phyloP scores from a whole-genome alignment of 192 early-diverging fungal species.

The Glomus cerebriforme region DNA sequence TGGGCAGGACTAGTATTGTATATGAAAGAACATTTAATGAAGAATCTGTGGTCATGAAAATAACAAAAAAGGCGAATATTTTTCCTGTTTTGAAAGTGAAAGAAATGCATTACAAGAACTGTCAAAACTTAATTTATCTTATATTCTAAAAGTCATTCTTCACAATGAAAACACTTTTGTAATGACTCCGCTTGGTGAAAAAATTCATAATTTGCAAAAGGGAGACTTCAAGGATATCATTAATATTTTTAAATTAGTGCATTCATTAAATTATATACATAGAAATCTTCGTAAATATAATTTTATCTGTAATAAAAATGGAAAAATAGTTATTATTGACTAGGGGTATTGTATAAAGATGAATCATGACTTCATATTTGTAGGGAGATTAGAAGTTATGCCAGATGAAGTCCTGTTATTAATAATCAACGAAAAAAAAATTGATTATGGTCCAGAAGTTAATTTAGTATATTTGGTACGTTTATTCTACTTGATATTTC shows the following conservation, averaged over 20 bases:
- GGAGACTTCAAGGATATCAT: slow-evolving; percentile 19
- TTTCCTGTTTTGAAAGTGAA: too few relatives aligned
- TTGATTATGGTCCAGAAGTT: background rate
- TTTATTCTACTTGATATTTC: slow-evolving; percentile 17
- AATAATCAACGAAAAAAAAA: slow-evolving; percentile 1
- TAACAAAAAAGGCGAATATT: too few relatives aligned
- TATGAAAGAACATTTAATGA: too few relatives aligned
- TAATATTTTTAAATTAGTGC: background rate
- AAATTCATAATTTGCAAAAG: slow-evolving; percentile 27
- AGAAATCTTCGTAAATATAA: slow-evolving; percentile 21
- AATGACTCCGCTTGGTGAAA: background rate
- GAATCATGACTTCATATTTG: background rate
- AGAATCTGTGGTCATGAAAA: too few relatives aligned
- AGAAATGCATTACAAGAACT: too few relatives aligned
- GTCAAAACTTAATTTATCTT: too few relatives aligned
- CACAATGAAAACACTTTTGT: too few relatives aligned
- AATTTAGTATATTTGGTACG: background rate
- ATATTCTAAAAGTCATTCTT: too few relatives aligned
- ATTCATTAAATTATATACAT: slow-evolving; percentile 6
- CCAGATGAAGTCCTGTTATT: background rate
- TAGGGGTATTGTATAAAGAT: slow-evolving; percentile 8
- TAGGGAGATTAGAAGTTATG: slow-evolving; percentile 7
- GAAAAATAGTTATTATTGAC: slow-evolving; percentile 21
- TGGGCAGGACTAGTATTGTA: too few relatives aligned
- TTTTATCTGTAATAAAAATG: background rate